Conservation (phyloP, 345 rosid species). For the Eucalyptus fibrosa region DNA sequence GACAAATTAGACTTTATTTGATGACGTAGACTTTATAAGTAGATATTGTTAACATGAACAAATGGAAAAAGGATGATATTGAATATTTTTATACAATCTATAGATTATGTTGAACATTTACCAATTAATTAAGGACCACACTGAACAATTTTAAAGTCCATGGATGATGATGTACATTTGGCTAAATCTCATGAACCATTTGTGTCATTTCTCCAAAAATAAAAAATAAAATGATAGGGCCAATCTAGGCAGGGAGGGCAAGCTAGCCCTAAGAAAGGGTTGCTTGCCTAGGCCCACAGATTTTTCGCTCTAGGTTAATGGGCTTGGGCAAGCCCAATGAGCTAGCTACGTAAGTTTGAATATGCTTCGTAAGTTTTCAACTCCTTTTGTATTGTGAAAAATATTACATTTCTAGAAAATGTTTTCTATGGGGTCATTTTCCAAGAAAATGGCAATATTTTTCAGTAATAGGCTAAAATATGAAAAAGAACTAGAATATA, state of each 20-base stretch:
- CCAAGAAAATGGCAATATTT: rapidly evolving
- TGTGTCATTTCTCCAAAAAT: neutral
- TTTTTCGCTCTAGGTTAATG: neutral
- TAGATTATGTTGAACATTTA: neutral
- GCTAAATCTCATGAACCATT: neutral
- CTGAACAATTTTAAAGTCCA: neutral
- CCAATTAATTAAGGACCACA: neutral
- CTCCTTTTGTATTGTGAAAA: too few species aligned
- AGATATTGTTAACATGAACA: too few species aligned
- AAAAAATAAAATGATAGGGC: neutral
- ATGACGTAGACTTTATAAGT: neutral
- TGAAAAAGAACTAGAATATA: too few species aligned
- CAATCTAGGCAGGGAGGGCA: rapidly evolving
- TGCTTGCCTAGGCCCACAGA: neutral
- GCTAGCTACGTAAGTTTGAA: neutral
- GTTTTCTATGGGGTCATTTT: neutral
- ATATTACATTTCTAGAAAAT: too few species aligned
- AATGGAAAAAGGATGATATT: neutral
- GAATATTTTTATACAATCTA: neutral
- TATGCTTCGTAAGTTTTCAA: rapidly evolving
- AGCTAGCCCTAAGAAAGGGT: neutral
- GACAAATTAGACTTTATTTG: neutral
- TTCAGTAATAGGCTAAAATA: too few species aligned
- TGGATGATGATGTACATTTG: neutral
- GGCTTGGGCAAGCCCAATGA: neutral